Evolutionary conservation across 225 moss, liverwort and hornwort genomes (phyloP).

Genomic region (Bryum argenteum): DNA sequence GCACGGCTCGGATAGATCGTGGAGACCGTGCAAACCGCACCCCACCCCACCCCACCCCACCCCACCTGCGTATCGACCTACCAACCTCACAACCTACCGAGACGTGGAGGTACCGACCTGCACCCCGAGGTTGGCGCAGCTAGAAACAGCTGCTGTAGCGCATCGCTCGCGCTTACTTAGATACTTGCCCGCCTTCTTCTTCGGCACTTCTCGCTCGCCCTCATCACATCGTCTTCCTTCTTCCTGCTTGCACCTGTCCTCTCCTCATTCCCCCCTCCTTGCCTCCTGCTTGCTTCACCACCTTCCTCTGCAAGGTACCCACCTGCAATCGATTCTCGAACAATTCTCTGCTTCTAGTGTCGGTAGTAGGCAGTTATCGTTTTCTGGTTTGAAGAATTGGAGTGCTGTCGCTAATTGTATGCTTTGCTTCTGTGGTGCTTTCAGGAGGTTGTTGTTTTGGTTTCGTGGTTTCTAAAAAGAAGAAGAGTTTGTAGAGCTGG

Average conservation of each 20-base stretch:
- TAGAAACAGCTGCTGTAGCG: slow-evolving; percentile 28
- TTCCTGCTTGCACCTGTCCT: not conserved
- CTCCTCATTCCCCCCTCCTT: not conserved
- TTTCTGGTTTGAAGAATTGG: not conserved
- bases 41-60: slow-evolving; percentile 21
- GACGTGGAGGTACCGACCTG: slow-evolving; percentile 2
- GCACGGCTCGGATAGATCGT: slow-evolving; percentile 21
- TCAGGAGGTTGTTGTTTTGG: slow-evolving; percentile 21
- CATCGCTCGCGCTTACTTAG: slow-evolving; percentile 41
- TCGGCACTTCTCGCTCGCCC: slow-evolving; percentile 13
- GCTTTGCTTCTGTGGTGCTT: slow-evolving; percentile 11
- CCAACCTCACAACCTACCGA: slow-evolving; percentile 17
- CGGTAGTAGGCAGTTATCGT: not conserved
- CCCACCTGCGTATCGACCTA: not conserved
- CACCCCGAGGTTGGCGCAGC: not conserved
- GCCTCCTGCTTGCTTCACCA: not conserved
- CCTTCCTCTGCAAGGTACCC: not conserved
- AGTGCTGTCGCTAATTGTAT: slow-evolving; percentile 14
- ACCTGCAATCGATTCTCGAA: not conserved
- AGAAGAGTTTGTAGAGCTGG: slow-evolving; percentile 9
- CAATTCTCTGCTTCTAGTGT: not conserved
- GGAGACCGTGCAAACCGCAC: slow-evolving; percentile 17
- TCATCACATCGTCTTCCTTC: not conserved
- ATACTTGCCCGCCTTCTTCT: slow-evolving; percentile 18
- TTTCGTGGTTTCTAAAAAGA: not conserved